Base-by-base conservation (phyloP, 2,329 filamentous ascomycete genomes). In the Nectriaceae sp. region DNA sequence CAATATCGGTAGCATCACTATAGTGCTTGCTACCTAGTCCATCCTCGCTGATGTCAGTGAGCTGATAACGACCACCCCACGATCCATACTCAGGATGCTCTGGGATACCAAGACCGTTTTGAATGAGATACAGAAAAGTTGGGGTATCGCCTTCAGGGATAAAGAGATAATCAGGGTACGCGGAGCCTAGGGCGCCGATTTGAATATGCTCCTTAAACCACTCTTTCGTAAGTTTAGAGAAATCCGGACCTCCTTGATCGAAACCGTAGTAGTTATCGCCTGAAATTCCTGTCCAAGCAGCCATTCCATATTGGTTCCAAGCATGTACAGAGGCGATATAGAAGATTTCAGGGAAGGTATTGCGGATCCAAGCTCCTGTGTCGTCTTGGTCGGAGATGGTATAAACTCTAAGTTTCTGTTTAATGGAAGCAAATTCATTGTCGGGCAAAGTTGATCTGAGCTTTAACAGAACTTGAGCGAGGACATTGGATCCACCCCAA, bases 341-440 rank as follows among this genome's bases (percentile, higher is more conserved):
- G 54, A 80, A 77, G 5, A 84, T 59, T 21, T 78, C 73, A 0
- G 81, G 78, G 50, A 75, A 83, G 3, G 70, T 72, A 39, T 69
- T 64, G 15, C 80, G 74, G 29, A 84, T 77, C 80, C 79, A 84
- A 1, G 72, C 64, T 0, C 78, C 79, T 0, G 76, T 75, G 51
- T 84, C 75, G 51, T 84, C 80, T 54, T 84, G 80, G 53, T 84
- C 81, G 5, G 78, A 82, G 46, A 84, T 82, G 29, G 79, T 66
- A 59, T 82, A 82, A 8, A 81, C 70, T 11, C 77, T 68, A 3
- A 82, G 60, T 52, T 74, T 75, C 3, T 64, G 54, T 2, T 69
- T 62, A 19, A 80, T 65, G 1, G 46, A 49, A 0, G 65, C 61
- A 1, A 70, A 63, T 1, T 75, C 69, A 35, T 13, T 58, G 49